Conservation (phyloP, 441 rosid genomes). For the Gossypium davidsonii region DNA sequence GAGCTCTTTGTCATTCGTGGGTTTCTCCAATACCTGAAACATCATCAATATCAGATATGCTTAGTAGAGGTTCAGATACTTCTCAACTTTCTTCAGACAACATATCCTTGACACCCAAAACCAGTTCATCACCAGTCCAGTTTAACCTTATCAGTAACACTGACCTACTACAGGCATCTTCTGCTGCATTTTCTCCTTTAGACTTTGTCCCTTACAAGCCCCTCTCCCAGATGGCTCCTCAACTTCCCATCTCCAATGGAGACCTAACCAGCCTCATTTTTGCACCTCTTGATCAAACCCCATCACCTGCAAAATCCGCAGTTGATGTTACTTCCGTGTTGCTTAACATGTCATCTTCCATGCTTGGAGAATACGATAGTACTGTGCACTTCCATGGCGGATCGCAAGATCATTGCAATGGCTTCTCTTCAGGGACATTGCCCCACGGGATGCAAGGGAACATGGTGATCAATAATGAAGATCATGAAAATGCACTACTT, state of each 20-base stretch:
- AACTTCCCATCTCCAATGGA: constrained; percentile 22
- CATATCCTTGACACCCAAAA: constrained; percentile 23
- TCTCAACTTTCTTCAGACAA: constrained; percentile 23
- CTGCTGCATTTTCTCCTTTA: constrained; percentile 29
- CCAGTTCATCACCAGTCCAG: constrained; percentile 28
- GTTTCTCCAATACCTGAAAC: constrained; percentile 46
- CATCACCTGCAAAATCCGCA: constrained; percentile 24
- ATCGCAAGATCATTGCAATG: constrained; percentile 27
- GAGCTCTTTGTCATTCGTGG: constrained; percentile 67
- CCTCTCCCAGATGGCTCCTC: constrained; percentile 20
- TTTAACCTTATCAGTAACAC: constrained; percentile 19
- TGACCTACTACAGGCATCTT: background rate
- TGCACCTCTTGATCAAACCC: constrained; percentile 34
- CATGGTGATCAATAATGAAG: background rate
- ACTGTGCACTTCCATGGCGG: constrained; percentile 17
- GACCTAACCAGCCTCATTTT: constrained; percentile 36
- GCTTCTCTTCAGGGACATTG: constrained; percentile 19
- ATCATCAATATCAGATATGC: constrained; percentile 20
- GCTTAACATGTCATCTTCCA: constrained; percentile 42
- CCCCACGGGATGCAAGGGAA: constrained; percentile 24
- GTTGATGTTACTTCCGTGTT: constrained; percentile 37
- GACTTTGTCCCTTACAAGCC: constrained; percentile 33
- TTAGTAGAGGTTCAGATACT: constrained; percentile 10
- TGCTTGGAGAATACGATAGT: constrained; percentile 28
- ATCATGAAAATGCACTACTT: constrained; percentile 9